Percentiles rank a stretch among this genome's conserved stretches.
Conservation (phyloP, 1,139 yeast genomes). For the Scheffersomyces cryptocercus region DNA sequence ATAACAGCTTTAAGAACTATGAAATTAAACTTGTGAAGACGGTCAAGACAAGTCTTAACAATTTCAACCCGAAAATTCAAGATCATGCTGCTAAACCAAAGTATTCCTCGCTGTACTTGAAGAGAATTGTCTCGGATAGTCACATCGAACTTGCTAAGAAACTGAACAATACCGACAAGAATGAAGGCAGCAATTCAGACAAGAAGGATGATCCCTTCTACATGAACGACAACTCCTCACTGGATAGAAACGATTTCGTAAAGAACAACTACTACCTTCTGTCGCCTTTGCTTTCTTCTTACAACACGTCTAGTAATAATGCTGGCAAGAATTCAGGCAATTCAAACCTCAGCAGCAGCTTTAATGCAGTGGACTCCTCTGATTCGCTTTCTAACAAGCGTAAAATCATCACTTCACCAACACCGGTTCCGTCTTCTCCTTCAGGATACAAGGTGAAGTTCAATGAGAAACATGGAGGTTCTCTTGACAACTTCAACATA, state of each 20-base stretch:
- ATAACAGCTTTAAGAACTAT: conserved; percentile 62
- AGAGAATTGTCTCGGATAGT: conserved; percentile 36
- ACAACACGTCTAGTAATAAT: conserved; percentile 5
- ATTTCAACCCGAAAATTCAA: conserved; percentile 11
- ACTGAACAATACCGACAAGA: conserved; percentile 2
- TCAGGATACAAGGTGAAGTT: neutral
- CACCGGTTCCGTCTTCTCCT: neutral
- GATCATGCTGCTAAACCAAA: conserved; percentile 31
- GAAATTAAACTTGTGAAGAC: conserved; percentile 45
- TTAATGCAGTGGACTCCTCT: neutral
- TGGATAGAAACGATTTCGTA: conserved; percentile 30
- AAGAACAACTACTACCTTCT: conserved; percentile 39
- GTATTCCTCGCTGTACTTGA: conserved; percentile 41
- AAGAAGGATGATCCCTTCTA: conserved; percentile 5
- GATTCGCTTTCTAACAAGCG: neutral
- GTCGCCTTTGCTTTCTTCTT: conserved; percentile 37
- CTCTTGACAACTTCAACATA: neutral
- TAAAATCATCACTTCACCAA: neutral
- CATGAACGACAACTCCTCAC: conserved; percentile 18
- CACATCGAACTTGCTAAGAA: conserved; percentile 16
- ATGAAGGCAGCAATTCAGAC: conserved; percentile 1
- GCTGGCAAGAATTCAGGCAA: conserved; percentile 3
- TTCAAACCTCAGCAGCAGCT: neutral
- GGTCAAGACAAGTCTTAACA: conserved; percentile 2
- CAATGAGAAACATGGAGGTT: neutral